Evolutionary conservation across 176 grass and related monocot species (phyloP), one percentile per base, ranked within the genome.

Genomic region (Bothriochloa decipiens): DNA sequence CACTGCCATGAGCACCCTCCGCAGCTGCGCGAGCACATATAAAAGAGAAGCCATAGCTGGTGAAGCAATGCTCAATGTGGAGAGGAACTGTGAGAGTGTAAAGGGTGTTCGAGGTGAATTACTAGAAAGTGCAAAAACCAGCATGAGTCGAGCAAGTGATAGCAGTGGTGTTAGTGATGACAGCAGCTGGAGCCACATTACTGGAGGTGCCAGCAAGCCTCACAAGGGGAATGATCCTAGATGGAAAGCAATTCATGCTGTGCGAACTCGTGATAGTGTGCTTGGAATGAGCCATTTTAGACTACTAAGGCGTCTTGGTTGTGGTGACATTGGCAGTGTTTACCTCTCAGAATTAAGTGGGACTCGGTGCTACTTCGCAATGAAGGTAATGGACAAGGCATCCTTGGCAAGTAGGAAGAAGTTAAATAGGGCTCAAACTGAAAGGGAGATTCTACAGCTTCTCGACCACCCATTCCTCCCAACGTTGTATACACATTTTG

Each of bases 381-480:
- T 98, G 93, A 98, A 98, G 82, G 96, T 98, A 49, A 96, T 96
- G 93, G 93, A 96, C 81, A 96, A 96, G 81, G 93, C 93, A 70
- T 92, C 91, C 67, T 80, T 97, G 73, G 91, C 89, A 23, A 97
- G 94, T 73, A 89, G 94, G 84, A 97, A 97, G 82, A 97, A 97
- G 83, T 72, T 97, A 78, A 97, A 93, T 25, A 88, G 94, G 84
- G 91, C 94, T 83, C 94, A 97, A 72, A 97, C 94, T 58, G 94
- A 97, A 83, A 93, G 94, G 61, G 94, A 93, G 75, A 97, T 97
- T 49, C 89, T 97, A 14, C 94, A 97, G 75, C 89, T 97, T 82
- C 82, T 97, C 63, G 94, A 97, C 77, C 94, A 97, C 68, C 94
- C 94, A 26, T 97, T 97, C 82, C 89, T 97, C 18, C 94, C 94